Conservation (phyloP, 2,329 filamentous ascomycete genomes). For the Cercospora sojina region DNA sequence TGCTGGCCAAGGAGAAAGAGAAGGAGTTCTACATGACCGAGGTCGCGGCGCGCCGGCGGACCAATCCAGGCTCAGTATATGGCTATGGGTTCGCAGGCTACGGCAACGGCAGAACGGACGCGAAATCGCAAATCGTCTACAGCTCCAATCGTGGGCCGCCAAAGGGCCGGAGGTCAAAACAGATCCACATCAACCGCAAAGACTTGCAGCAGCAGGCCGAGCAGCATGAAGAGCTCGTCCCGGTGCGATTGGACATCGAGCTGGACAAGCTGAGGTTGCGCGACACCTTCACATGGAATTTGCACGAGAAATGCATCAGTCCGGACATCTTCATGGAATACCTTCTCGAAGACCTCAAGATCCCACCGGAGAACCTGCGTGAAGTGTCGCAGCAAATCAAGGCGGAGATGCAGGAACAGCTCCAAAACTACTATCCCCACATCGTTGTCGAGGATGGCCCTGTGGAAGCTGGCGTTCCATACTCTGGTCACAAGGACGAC, state of each 20-base stretch:
- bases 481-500: constrained; percentile 95
- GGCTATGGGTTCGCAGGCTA: constrained; percentile 80
- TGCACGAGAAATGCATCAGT: constrained; percentile 81
- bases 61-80: constrained; percentile 60
- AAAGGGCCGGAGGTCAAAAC: constrained; percentile 71
- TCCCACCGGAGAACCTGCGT: constrained; percentile 65
- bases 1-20: constrained; percentile 64
- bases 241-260: constrained; percentile 87
- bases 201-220: constrained; percentile 85
- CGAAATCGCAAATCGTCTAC: constrained; percentile 71
- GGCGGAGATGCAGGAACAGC: constrained; percentile 82
- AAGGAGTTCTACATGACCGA: constrained; percentile 64
- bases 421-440: constrained; percentile 90
- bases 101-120: constrained; percentile 80
- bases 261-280: constrained; percentile 93
- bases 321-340: constrained; percentile 83
- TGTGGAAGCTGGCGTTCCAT: constrained; percentile 84
- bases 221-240: constrained; percentile 85
- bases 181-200: constrained; percentile 72
- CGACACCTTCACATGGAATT: constrained; percentile 98
- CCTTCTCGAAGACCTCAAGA: constrained; percentile 78
- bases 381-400: constrained; percentile 59
- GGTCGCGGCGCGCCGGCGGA: constrained; percentile 61
- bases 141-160: constrained; percentile 72
- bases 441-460: constrained; percentile 87